A percentile compares a stretch with the other conserved stretches of the same genome.
These are phyloP conservation scores for Erythrobasidium yunnanense DNA, from an alignment of 768 basidiomycete species.

Conservation along the genomic window DNA sequence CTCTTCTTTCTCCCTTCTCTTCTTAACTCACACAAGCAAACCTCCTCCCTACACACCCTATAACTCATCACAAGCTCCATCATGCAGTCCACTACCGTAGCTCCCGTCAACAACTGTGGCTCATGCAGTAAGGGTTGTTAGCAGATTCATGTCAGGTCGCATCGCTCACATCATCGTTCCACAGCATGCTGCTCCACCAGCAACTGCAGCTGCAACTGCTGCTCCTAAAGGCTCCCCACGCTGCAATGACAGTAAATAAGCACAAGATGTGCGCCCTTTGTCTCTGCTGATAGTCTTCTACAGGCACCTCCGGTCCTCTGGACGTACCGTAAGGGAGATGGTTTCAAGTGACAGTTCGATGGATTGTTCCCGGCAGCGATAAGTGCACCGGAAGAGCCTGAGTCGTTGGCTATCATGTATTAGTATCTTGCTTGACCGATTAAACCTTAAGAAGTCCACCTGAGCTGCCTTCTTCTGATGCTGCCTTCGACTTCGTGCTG, in stretches of 20 bases:
- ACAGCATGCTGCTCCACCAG: neutral
- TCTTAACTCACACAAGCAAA: neutral
- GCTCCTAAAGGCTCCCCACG: neutral
- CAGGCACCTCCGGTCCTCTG: too few relatives aligned
- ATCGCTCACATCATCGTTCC: neutral
- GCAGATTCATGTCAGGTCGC: neutral
- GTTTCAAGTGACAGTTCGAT: too few relatives aligned
- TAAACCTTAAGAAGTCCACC: too few relatives aligned
- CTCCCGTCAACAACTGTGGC: neutral
- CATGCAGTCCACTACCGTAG: neutral
- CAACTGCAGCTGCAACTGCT: neutral
- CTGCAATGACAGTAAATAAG: too few relatives aligned
- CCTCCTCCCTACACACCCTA: neutral
- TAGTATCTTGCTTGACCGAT: neutral
- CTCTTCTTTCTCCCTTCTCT: too few relatives aligned
- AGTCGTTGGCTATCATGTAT: neutral
- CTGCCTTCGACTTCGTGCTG: too few relatives aligned
- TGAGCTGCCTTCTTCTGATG: too few relatives aligned
- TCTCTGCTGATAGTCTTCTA: too few relatives aligned
- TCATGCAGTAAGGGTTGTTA: neutral
- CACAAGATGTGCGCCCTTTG: too few relatives aligned
- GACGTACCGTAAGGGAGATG: too few relatives aligned
- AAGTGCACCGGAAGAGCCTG: neutral
- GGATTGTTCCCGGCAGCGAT: neutral
- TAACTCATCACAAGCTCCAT: neutral